phyloP scores from a whole-genome alignment of 2,329 filamentous ascomycete genomes.

The Microcera coccophila region DNA sequence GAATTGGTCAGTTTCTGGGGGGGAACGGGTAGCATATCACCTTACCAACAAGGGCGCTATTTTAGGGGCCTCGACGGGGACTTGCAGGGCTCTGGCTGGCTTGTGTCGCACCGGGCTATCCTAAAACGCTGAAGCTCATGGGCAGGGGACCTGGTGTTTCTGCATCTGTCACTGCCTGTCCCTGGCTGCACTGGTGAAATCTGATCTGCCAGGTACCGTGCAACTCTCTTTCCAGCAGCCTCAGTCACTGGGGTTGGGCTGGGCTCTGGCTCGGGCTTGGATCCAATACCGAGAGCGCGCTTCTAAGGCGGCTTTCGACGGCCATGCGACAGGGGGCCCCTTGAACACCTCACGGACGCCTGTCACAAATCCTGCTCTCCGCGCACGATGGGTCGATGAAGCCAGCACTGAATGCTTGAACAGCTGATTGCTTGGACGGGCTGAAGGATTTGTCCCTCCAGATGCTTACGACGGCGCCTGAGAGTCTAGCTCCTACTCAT shows the following conservation, averaged over 20 bases:
- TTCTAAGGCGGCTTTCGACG: neutral
- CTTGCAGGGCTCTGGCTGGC: neutral
- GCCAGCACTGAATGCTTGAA: neutral
- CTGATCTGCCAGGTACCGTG: neutral
- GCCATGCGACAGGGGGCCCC: neutral
- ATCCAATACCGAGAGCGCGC: neutral
- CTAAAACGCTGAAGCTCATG: conserved; percentile 8
- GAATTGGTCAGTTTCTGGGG: conserved; percentile 17
- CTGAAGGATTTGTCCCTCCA: conserved; percentile 4
- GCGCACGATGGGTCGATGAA: neutral
- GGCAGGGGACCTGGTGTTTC: conserved; percentile 21
- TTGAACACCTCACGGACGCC: neutral
- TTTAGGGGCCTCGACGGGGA: too few relatives aligned
- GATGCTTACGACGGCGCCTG: neutral
- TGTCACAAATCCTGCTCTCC: neutral
- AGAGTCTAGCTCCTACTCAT: too few relatives aligned
- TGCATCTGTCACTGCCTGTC: neutral
- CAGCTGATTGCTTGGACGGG: neutral
- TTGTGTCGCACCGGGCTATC: conserved; percentile 6
- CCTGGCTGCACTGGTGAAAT: neutral
- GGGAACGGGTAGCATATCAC: neutral
- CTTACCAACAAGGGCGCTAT: conserved; percentile 1
- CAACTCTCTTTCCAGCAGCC: neutral
- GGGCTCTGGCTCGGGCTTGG: neutral
- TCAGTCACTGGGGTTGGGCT: neutral